Evolutionary conservation across 164 flowering plant species (phyloP).

Genomic region (Nymphaea colorata): DNA sequence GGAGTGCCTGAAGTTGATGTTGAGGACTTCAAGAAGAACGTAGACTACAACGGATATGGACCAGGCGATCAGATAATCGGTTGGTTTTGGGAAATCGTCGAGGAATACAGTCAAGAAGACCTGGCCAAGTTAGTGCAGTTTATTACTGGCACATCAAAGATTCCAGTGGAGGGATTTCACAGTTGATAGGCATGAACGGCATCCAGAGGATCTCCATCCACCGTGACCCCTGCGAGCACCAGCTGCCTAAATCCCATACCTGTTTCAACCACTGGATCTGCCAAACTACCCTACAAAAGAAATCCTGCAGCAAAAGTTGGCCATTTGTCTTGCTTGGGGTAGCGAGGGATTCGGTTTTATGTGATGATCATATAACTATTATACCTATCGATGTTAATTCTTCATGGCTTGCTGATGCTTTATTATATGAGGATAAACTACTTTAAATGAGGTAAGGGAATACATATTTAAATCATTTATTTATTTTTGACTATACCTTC

Average conservation of each 20-base stretch:
- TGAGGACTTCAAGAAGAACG: slow-evolving; percentile 92
- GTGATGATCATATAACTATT: no score
- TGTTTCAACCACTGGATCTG: slow-evolving; percentile 22
- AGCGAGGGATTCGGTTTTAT: no score
- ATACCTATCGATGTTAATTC: no score
- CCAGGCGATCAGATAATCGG: slow-evolving; percentile 84
- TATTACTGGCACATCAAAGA: slow-evolving; percentile 99
- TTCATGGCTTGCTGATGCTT: no score
- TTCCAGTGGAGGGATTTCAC: slow-evolving; percentile 67
- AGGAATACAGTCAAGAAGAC: slow-evolving; percentile 89
- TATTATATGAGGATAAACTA: no score
- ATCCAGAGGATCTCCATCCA: slow-evolving; percentile 72
- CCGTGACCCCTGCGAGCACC: slow-evolving; percentile 61
- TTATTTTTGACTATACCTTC: no score
- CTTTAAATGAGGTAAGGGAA: no score
- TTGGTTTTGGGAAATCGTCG: slow-evolving; percentile 98
- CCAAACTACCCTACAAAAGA: no score
- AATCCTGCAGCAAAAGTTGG: no score
- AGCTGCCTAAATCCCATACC: slow-evolving; percentile 73
- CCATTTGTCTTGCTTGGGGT: no score
- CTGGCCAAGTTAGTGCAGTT: slow-evolving; percentile 92
- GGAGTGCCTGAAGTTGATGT: slow-evolving; percentile 96
- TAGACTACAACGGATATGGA: slow-evolving; percentile 90
- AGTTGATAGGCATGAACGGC: slow-evolving; percentile 71
- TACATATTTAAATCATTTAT: no score